Conservation (phyloP, 352 stramenopile genomes). For the Pythium aquatile region DNA sequence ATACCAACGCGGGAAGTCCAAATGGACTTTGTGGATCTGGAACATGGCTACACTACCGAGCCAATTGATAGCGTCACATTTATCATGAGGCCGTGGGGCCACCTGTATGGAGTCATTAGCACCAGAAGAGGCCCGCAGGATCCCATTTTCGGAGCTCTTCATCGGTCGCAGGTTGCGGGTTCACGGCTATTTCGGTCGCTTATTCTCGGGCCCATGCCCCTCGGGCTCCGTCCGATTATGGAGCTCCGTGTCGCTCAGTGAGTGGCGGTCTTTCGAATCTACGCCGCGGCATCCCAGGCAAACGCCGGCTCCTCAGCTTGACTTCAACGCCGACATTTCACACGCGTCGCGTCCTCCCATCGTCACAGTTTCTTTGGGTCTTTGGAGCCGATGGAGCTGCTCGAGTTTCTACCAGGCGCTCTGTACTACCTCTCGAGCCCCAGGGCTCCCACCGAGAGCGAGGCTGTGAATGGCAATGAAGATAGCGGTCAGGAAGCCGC, state of each 20-base stretch:
- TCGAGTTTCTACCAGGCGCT: constrained; percentile 34
- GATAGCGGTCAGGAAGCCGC: neutral
- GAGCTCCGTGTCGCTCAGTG: neutral
- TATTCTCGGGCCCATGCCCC: neutral
- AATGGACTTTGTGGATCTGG: neutral
- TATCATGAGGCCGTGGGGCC: neutral
- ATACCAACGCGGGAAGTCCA: constrained; percentile 2
- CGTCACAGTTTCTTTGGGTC: neutral
- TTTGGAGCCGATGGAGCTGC: constrained; percentile 21
- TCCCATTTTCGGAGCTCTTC: neutral
- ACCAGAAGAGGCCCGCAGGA: neutral
- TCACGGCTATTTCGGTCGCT: constrained; percentile 1
- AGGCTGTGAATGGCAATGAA: neutral
- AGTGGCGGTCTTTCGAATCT: constrained; percentile 5
- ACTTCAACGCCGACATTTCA: constrained; percentile 5
- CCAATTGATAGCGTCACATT: neutral
- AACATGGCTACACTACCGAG: neutral
- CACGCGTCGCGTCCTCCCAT: neutral
- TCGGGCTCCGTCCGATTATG: neutral
- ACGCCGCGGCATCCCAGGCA: neutral
- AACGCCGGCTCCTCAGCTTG: neutral
- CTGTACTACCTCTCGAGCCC: constrained; percentile 37
- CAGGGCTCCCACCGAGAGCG: neutral
- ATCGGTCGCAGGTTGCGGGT: neutral
- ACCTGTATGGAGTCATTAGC: neutral